Evolutionary conservation across 331 rosid genomes (phyloP).

Genomic region (Cucumis variabilis): DNA sequence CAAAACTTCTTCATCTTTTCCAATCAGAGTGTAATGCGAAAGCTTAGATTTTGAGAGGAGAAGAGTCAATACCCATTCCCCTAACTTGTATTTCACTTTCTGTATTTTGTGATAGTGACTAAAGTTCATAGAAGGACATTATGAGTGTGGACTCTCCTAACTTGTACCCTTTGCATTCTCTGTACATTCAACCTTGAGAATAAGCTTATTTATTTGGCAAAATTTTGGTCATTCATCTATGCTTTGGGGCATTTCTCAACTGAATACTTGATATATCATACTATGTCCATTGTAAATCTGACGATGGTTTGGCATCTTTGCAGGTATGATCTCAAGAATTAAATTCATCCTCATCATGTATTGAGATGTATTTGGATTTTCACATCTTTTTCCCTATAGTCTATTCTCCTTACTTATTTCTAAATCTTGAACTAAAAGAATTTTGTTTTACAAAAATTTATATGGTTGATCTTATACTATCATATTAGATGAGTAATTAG

Average conservation of each 20-base stretch:
- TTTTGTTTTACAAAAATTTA: neutral
- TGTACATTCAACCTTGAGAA: constrained; percentile 94
- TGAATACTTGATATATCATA: constrained; percentile 72
- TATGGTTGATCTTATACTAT: neutral
- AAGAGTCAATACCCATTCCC: too few species aligned
- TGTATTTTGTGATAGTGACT: constrained; percentile 60
- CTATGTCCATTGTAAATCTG: constrained; percentile 78
- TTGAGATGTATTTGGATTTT: neutral
- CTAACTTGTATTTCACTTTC: too few species aligned
- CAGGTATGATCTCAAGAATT: constrained; percentile 63
- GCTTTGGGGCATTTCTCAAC: constrained; percentile 93
- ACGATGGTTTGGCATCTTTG: constrained; percentile 81
- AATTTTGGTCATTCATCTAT: constrained; percentile 83
- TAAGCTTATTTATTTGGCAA: constrained; percentile 81
- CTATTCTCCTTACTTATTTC: constrained; percentile 4
- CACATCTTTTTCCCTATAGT: constrained; percentile 2
- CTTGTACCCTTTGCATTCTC: constrained; percentile 94
- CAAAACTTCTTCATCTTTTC: too few species aligned
- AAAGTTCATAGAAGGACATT: constrained; percentile 98
- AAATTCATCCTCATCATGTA: neutral
- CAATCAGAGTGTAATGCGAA: too few species aligned
- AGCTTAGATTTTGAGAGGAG: too few species aligned
- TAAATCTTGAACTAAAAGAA: neutral
- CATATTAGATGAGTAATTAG: neutral
- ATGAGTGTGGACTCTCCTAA: constrained; percentile 90